A percentile compares a stretch with the other conserved stretches of the same genome.
Conservation (phyloP, 2,329 filamentous ascomycete genomes). For the Fonsecaea nubica region DNA sequence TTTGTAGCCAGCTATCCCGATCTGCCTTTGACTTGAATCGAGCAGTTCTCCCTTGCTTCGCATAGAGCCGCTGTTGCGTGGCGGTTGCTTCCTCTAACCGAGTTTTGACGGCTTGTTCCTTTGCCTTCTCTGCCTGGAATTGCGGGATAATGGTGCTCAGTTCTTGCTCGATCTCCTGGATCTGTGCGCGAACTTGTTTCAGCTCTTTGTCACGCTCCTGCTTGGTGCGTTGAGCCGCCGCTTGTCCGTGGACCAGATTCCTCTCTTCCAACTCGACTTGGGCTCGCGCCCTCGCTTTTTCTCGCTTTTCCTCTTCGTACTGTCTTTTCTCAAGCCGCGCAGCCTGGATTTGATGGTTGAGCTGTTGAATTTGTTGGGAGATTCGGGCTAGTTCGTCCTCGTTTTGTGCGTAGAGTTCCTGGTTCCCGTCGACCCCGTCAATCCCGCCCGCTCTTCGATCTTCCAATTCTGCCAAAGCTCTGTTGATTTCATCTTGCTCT, state of each 20-base stretch:
- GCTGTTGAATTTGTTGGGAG: conserved; percentile 77
- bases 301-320: conserved; percentile 86
- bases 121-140: conserved; percentile 73
- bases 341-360: conserved; percentile 83
- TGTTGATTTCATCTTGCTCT: conserved; percentile 79
- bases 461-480: conserved; percentile 81
- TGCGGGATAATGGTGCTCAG: conserved; percentile 74
- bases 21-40: conserved; percentile 88
- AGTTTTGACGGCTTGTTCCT: conserved; percentile 73
- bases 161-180: conserved; percentile 76
- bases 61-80: conserved; percentile 77
- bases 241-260: conserved; percentile 80
- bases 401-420: conserved; percentile 75
- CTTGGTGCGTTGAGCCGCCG: conserved; percentile 74
- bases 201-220: conserved; percentile 74
- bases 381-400: conserved; percentile 80
- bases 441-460: conserved; percentile 79
- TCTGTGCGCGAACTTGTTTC: conserved; percentile 73
- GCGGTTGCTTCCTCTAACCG: conserved; percentile 79
- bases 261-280: conserved; percentile 87
- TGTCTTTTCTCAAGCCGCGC: conserved; percentile 84
- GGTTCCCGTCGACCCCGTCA: conserved; percentile 82
- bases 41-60: conserved; percentile 87
- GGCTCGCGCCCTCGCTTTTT: conserved; percentile 78
- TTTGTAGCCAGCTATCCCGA: conserved; percentile 80